Base-by-base conservation (phyloP, 306 rosid genomes). In the Acacia acuminata region DNA sequence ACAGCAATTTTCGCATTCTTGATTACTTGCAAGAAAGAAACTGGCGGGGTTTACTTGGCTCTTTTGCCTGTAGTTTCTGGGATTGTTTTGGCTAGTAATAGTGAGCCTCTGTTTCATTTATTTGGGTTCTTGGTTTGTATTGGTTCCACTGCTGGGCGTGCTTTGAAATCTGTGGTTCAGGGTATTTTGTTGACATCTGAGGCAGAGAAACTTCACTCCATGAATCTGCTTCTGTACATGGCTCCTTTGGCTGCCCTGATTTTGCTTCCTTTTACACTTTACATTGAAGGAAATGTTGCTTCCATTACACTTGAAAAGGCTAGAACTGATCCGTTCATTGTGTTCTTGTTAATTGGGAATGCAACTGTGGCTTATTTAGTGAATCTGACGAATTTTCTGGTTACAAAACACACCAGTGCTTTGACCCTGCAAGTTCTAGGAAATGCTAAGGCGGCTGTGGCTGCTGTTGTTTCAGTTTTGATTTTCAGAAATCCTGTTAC, bases 351-450 rank as follows among this genome's bases (percentile, higher is more conserved):
- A 76, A 1, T 85, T 9, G 98, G 98, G 84, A 95, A 95, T 71
- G 98, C 98, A 3, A 95, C 98, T 8, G 96, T 95, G 17, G 98
- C 98, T 13, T 95, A 95, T 79, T 79, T 93, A 87, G 98, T 95
- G n/a, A 95, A 95, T 24, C 47, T 95, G 77, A 95, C 98, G 50
- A 95, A 95, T 58, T 95, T 95, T 74, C 36, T 95, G 79, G 98
- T 95, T 7, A 95, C 98, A 19, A 95, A 95, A 44, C 98, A 95
- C 79, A 95, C 98, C 0, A 95, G 98, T 38, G 98, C 98, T 0
- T 74, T 95, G 88, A 95, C 98, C 0, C 75, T 95, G 69, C 99
- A 95, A 85, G 99, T 95, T 19, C 84, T 95, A 64, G 99, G 99
- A 4, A 95, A 95, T 78, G 99, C 98, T 1, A 95, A 95, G 81